Evolutionary conservation across 2,329 filamentous ascomycete species (phyloP).

Genomic region (Fusarium chaquense): DNA sequence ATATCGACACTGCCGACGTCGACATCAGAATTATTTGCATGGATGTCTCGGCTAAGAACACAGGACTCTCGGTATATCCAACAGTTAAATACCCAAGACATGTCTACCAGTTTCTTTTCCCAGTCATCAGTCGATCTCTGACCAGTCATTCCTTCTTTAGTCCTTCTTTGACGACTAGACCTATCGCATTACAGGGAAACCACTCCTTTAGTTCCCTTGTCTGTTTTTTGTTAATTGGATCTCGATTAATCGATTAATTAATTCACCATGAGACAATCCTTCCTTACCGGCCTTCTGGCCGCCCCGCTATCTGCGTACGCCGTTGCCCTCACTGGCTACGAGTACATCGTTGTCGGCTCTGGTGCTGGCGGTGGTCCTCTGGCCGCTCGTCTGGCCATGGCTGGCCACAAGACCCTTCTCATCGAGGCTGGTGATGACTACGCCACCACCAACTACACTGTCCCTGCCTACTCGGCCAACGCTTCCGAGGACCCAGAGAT

Average conservation of each 20-base stretch:
- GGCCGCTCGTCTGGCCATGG: constrained; percentile 68
- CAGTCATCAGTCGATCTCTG: constrained; percentile 4
- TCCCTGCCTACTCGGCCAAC: constrained; percentile 65
- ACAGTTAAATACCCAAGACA: constrained; percentile 8
- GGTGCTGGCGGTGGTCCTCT: constrained; percentile 70
- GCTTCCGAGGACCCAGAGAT: constrained; percentile 67
- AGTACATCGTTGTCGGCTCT: constrained; percentile 73
- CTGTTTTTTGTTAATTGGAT: background rate
- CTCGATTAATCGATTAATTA: background rate
- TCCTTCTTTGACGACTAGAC: constrained; percentile 11
- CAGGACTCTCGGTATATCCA: background rate
- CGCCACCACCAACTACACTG: constrained; percentile 62
- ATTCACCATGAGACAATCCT: constrained; percentile 33
- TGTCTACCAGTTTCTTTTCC: constrained; percentile 1
- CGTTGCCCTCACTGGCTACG: constrained; percentile 50
- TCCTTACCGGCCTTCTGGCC: constrained; percentile 30
- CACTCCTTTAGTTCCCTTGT: constrained; percentile 13
- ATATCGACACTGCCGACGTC: constrained; percentile 2
- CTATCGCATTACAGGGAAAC: constrained; percentile 3
- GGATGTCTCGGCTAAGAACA: background rate
- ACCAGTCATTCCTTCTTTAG: constrained; percentile 17
- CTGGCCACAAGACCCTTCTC: constrained; percentile 69
- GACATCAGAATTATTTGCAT: background rate
- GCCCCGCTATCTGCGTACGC: constrained; percentile 28
- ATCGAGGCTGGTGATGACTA: constrained; percentile 73